phyloP scores from a whole-genome alignment of 23 red algal genomes.

The Gracilariopsis chorda region DNA sequence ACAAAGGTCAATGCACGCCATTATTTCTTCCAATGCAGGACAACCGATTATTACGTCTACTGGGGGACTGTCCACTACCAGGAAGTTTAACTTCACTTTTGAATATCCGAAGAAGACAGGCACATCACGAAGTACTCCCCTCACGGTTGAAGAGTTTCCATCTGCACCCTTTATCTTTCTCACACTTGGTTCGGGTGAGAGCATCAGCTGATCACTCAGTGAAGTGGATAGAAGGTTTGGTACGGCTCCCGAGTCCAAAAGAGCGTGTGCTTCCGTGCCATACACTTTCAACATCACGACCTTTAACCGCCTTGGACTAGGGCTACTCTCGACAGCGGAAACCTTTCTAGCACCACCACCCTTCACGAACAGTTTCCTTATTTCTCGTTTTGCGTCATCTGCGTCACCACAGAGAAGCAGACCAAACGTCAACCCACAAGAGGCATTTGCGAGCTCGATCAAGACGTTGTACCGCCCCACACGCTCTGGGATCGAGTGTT shows the following conservation, averaged over 20 bases:
- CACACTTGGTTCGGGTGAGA: neutral
- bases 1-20: too few species aligned
- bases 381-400: neutral
- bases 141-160: neutral
- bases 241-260: neutral
- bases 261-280: neutral
- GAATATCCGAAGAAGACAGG: neutral
- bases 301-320: neutral
- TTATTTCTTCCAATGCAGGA: neutral
- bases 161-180: neutral
- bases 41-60: neutral
- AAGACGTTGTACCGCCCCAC: slow-evolving; percentile 3
- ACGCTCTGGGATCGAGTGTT: too few species aligned
- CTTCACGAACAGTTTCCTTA: neutral
- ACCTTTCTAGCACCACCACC: too few species aligned
- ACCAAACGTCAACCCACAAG: neutral
- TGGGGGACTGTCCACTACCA: neutral
- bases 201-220: neutral
- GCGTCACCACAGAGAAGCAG: neutral
- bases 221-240: neutral
- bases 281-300: neutral
- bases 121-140: neutral
- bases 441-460: neutral
- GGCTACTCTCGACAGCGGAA: neutral
- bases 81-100: neutral